Percentiles rank a stretch among this genome's conserved stretches.
Conservation (phyloP, 257 asterid species). For the Verbascum thapsus region DNA sequence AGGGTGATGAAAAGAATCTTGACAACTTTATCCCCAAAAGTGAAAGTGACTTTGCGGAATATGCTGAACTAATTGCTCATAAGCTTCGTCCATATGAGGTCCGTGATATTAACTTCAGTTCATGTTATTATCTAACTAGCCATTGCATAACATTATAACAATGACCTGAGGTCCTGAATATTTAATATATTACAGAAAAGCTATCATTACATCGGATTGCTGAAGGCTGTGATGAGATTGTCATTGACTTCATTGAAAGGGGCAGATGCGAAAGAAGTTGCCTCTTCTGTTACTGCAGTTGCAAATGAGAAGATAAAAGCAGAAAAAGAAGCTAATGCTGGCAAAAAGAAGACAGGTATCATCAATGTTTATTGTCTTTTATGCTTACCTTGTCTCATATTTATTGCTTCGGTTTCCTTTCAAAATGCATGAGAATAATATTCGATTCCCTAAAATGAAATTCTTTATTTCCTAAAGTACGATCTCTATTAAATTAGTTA, state of each 20-base stretch:
- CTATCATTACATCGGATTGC: constrained; percentile 80
- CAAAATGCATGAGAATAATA: not conserved
- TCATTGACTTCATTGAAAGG: constrained; percentile 82
- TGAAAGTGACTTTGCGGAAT: constrained; percentile 79
- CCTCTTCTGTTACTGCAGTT: constrained; percentile 87
- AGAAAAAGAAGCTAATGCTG: constrained; percentile 87
- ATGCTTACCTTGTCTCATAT: constrained; percentile 31
- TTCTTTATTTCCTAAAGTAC: constrained; percentile 26
- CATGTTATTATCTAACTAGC: constrained; percentile 20
- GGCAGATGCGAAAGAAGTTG: constrained; percentile 86
- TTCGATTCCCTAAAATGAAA: constrained; percentile 62
- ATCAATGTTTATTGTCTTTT: not conserved
- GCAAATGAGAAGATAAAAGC: constrained; percentile 97
- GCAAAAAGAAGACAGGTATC: constrained; percentile 87
- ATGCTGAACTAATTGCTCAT: constrained; percentile 80
- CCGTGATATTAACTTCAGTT: constrained; percentile 27
- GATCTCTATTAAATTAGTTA: too few species aligned
- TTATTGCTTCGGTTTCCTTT: too few species aligned
- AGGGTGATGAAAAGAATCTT: constrained; percentile 57
- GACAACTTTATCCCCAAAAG: constrained; percentile 86
- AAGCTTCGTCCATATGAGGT: constrained; percentile 92
- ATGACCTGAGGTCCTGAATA: constrained; percentile 2
- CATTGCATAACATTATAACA: too few species aligned
- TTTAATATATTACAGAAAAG: constrained; percentile 66
- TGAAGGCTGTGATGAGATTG: constrained; percentile 86